Evolutionary conservation across 306 rosid species (phyloP), one percentile per base, ranked within the genome.

Genomic region (Abrus precatorius): DNA sequence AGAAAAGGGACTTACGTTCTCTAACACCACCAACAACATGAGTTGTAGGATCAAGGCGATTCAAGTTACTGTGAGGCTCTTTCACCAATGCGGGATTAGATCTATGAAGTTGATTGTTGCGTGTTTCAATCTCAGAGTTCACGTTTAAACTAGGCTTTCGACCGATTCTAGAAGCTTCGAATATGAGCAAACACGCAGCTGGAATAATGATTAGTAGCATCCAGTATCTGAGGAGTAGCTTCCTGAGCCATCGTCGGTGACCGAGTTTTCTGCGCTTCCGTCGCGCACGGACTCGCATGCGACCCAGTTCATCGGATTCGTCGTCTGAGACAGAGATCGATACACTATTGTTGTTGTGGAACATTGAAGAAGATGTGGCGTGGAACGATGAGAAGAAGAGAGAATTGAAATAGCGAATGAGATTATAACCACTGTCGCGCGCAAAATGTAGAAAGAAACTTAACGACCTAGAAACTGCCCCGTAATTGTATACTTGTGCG

Each of bases 291-390:
- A 72, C 87, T 9, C 98, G 95, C 87, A 83, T 83, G 47, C 96
- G 89, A 71, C 91, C 92, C 68, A 84, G 88, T n/a, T 95, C 99
- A 65, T 93, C 96, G 55, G 86, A 6, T n/a, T 95, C 99, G 6
- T 91, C 92, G 67, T 90, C 99, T 43, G 97, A 83, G 69, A 95
- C 79, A 8, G 91, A 13, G 86, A 95, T 90, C 48, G 97, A 77
- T 14, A 93, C 54, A 65, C 78, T 84, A 83, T 78, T 85, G 40
- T 9, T 71, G 87, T n/a, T 85, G 80, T 41, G 64, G 86, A 87
- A 86, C 98, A 94, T 94, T 52, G 84, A 47, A 49, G 60, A 69
- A 13, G 47, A 43, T 10, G 34, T 30, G 76, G 49, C 34, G 9
- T 6, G 12, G 36, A 13, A 52, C 6, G 47, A 20, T 9, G 67